These are phyloP conservation scores for Kwoniella sp. DNA, from an alignment of 768 basidiomycete genomes.

Conservation along the genomic window DNA sequence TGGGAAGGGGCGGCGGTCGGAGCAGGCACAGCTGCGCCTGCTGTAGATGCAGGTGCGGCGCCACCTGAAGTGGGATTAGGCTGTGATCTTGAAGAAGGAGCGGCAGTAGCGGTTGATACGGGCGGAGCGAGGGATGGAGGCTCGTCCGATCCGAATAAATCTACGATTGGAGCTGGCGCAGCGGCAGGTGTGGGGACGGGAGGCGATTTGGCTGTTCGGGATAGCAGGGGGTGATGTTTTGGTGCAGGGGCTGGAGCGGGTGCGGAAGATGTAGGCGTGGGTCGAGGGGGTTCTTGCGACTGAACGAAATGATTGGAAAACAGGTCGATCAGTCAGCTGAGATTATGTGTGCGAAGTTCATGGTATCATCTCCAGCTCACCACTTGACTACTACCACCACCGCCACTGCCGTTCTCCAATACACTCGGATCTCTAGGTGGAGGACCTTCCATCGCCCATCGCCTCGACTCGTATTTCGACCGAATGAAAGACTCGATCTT, in stretches of 20 bases:
- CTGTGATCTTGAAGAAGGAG: conserved; percentile 19
- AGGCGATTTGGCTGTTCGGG: conserved; percentile 29
- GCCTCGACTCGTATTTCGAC: conserved; percentile 88
- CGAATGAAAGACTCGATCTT: conserved; percentile 98
- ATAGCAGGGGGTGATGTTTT: conserved; percentile 43
- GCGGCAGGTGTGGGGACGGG: conserved; percentile 35
- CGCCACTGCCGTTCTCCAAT: conserved; percentile 61
- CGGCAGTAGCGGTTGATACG: conserved; percentile 29
- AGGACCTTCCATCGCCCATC: conserved; percentile 93
- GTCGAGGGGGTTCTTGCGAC: conserved; percentile 19
- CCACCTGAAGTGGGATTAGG: conserved; percentile 1
- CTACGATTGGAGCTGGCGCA: conserved; percentile 41
- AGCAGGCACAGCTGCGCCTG: conserved; percentile 21
- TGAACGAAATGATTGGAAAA: neutral
- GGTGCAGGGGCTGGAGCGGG: conserved; percentile 40
- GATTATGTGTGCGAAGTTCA: neutral
- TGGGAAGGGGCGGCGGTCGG: conserved; percentile 17
- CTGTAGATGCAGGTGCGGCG: conserved; percentile 16
- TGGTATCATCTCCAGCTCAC: conserved; percentile 1
- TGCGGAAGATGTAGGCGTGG: conserved; percentile 36
- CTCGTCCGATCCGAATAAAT: conserved; percentile 46
- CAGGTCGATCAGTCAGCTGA: no score
- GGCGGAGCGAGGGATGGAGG: conserved; percentile 33
- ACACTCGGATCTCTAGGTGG: conserved; percentile 77
- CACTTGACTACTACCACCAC: neutral